Evolutionary conservation across 176 grass and related monocot genomes (phyloP).

Genomic region (Hyparrhenia diplandra): DNA sequence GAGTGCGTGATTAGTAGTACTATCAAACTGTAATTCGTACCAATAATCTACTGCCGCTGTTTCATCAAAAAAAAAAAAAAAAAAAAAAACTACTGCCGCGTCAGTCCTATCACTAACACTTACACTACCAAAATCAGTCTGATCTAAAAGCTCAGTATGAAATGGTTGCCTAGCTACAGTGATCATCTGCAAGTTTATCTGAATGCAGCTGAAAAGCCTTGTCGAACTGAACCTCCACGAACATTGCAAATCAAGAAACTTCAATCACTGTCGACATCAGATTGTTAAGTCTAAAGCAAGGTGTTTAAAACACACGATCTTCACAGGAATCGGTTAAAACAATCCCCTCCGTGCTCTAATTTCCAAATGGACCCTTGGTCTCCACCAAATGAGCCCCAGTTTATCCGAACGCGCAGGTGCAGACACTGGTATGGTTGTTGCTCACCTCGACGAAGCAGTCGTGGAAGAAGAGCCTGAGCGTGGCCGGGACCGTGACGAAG

Average conservation of each 20-base stretch:
- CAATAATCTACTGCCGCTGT: conserved; percentile 17
- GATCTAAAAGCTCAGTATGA: neutral
- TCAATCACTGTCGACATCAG: neutral
- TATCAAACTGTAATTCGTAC: conserved; percentile 6
- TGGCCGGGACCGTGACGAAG: conserved; percentile 51
- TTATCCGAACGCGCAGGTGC: neutral
- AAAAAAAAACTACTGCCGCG: too few species aligned
- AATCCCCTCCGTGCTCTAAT: neutral
- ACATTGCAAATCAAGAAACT: neutral
- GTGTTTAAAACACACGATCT: neutral
- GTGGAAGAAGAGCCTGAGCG: conserved; percentile 64
- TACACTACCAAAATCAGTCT: neutral
- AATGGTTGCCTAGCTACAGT: neutral
- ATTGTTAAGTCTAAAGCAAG: neutral
- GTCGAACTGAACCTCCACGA: neutral
- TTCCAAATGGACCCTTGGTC: neutral
- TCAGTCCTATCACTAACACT: neutral
- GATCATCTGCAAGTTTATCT: neutral
- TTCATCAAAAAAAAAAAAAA: too few species aligned
- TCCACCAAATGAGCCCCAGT: neutral
- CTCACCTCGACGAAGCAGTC: conserved; percentile 61
- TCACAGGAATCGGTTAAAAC: neutral
- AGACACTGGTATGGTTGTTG: neutral
- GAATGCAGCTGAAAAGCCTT: neutral
- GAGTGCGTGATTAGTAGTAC: conserved; percentile 10